Base-by-base conservation (phyloP, 495 filamentous ascomycete genomes). In the Xylaria sp. region DNA sequence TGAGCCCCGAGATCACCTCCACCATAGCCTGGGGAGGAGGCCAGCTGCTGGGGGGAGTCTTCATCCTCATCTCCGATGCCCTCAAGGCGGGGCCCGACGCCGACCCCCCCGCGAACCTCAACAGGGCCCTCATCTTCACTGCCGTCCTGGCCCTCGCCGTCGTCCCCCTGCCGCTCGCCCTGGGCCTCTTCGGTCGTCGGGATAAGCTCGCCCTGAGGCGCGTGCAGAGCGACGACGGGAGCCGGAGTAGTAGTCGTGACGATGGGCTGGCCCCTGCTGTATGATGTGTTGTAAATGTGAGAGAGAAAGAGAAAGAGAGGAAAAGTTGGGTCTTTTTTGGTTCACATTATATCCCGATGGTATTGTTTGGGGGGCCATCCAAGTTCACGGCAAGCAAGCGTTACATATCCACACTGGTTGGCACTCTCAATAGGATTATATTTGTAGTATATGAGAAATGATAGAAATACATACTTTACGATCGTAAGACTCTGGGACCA, bases 1-100 rank as follows among this genome's bases (percentile, higher is more conserved):
- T 95, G 31, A 90, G 89, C n/a, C 93, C 96, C 1, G 95, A 96
- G 84, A 88, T 97, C 61, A 91, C 93, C 8, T 91, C 87, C 64
- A 93, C 92, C 58, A 84, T 97, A 37, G 90, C 91, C 75, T 98
- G 95, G 96, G 87, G 87, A 12, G 92, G 91, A 19, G 95, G 94
- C 0, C 92, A 93, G 82, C 73, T 94, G 11, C 77, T 95, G 0
- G 96, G 96, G 1, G 95, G 87, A 0, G 77, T 96, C 12, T 97
- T 97, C 77, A 91, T 98, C 75, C 76, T 99, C 24, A 81, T 93
- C 46, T 91, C 92, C 80, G 92, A 93, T 76, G 93, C 91, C 53
- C 82, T 98, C 74, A 93, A 92, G 80, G 91, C 82, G 11, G 86
- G 85, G 0, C 52, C 33, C 6, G 78, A 74, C 12, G 90, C 83